Base-by-base conservation (phyloP, 345 rosid genomes). In the Aegle marmelos region DNA sequence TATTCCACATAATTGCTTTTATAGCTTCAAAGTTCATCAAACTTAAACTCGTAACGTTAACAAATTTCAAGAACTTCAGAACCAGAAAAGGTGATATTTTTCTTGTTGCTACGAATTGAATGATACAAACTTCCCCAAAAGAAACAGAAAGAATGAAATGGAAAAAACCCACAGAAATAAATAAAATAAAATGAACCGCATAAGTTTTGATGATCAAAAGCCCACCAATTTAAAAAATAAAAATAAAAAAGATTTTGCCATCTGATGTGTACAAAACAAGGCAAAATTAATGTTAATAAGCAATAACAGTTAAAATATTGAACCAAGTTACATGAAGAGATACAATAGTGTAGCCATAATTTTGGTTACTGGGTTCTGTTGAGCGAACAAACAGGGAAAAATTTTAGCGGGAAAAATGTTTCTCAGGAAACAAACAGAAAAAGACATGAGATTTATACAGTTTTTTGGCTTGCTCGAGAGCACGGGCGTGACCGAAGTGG, bases 381-480 rank as follows among this genome's bases (percentile, higher is more conserved):
- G n/a, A 69, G 14, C 10, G 22, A 25, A 36, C 6, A 33, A 9
- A 17, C 13, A 41, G 28, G 14, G 1, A 28, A n/a, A 41, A 66
- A 7, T 9, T 28, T 36, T 58, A 16, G 11, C 11, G 30, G 17
- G 16, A n/a, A 83, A 65, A 9, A 58, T 13, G 14, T 24, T 22
- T 31, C 41, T 19, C 63, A 37, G 10, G 31, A 56, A 56, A 41
- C 28, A 58, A 41, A 45, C 28, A 45, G 63, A 45, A 31, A 4
- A 5, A 30, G 30, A 27, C 9, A 24, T 45, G 3, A 10, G 30
- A 70, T 22, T 27, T 7, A 48, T 58, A 90, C 94, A 84, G 77
- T 84, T 86, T 89, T 68, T 90, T 89, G 79, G 92, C 94, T 83
- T 90, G 94, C 28, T 90, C 92, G 66, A 90, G 91, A 69, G 94